Evolutionary conservation across 2,329 filamentous ascomycete genomes (phyloP), one percentile per base, ranked within the genome.

Genomic region (Sporothrix sp.): DNA sequence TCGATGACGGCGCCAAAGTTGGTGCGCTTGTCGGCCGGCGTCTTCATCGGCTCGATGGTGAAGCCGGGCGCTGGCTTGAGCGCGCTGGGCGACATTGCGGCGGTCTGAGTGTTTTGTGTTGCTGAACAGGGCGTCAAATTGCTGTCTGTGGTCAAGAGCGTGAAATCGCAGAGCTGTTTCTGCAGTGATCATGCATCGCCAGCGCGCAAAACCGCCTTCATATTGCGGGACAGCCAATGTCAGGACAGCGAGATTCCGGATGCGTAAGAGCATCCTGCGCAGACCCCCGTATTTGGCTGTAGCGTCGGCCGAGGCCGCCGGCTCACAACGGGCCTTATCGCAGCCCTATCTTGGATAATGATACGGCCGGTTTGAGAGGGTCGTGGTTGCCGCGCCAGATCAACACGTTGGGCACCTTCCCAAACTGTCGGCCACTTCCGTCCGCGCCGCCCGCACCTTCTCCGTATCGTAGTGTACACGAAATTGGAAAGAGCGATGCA

Each of bases 1-100:
- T 61, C 61, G 9, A 71, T 59, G 11, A 63, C 58, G 7, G 65
- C 67, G 14, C 67, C 67, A 50, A 65, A 66, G 18, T 66, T 60
- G 49, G 61, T 54, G 52, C 74, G 70, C 39, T 70, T 64, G 14
- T 58, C 56, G 30, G 61, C 55, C 30, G 50, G 25, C 54, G 61
- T 61, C 46, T 52, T 47, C 53, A 63, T 57, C 23, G 50, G 52
- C 27, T 57, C 70, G 64, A 37, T 60, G 61, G 32, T 72, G 67
- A 1, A 76, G 55, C 47, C 69, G 71, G 48, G 36, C 46, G 40
- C 36, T 11, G 36, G 48, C 38, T 37, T 27, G n/a, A 36, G 21
- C 14, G 30, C 23, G 21, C 48, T 50, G n/a, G 48, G 48, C 16
- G 48, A 50, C 48, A 50, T 50, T 4, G 7, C 36, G 46, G 16